These are phyloP conservation scores for Amaranthus cruentus DNA, from an alignment of 148 eudicot genomes.

Conservation along the genomic window DNA sequence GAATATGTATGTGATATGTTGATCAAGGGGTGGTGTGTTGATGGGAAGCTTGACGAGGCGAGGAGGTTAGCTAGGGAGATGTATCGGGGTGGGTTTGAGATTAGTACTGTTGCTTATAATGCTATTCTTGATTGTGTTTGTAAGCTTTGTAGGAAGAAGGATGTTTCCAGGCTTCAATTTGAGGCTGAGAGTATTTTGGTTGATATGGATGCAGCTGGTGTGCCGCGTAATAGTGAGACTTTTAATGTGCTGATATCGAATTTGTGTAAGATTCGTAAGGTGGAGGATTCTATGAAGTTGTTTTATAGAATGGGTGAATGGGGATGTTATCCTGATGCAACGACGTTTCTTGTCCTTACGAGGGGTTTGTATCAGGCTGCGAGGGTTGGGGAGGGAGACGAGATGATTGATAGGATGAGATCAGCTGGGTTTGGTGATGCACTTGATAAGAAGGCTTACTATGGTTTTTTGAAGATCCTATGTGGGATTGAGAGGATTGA, in stretches of 20 bases:
- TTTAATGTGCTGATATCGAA: constrained; percentile 71
- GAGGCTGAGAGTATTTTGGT: constrained; percentile 63
- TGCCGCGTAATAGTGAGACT: constrained; percentile 74
- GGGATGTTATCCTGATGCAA: constrained; percentile 76
- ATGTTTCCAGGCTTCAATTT: constrained; percentile 51
- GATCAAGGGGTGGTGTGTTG: constrained; percentile 87
- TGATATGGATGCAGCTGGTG: constrained; percentile 89
- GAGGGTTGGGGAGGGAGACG: constrained; percentile 85
- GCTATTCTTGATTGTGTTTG: constrained; percentile 85
- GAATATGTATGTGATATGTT: constrained; percentile 68
- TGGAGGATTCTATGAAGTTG: constrained; percentile 60
- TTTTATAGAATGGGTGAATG: constrained; percentile 85
- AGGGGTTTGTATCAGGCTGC: constrained; percentile 91
- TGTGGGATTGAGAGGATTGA: constrained; percentile 93
- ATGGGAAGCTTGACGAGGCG: constrained; percentile 79
- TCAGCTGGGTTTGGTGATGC: constrained; percentile 69
- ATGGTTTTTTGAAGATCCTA: constrained; percentile 62
- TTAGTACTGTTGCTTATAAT: constrained; percentile 58
- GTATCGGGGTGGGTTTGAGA: constrained; percentile 86
- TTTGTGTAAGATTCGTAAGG: constrained; percentile 73
- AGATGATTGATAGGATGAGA: constrained; percentile 88
- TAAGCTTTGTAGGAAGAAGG: constrained; percentile 79
- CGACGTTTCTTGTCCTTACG: constrained; percentile 62
- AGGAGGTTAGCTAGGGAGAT: constrained; percentile 73
- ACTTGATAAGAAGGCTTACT: constrained; percentile 66